Conservation (phyloP, 2,329 filamentous ascomycete species). For the Calonectria henricotiae region DNA sequence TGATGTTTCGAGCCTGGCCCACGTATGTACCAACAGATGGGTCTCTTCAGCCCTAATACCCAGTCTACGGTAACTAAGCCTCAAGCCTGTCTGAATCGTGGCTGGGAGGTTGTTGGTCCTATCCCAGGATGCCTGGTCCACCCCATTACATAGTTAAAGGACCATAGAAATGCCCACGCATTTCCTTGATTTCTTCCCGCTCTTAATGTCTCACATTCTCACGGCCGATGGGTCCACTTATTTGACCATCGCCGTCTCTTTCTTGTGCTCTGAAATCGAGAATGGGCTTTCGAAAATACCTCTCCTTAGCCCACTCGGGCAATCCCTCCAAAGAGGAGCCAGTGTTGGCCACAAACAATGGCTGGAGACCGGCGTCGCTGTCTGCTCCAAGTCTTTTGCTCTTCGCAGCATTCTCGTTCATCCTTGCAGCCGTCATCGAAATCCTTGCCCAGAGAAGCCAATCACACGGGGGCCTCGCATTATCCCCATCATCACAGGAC, state of each 20-base stretch:
- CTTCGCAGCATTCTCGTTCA: not conserved
- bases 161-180: not conserved
- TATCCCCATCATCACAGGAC: not conserved
- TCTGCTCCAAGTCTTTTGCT: not conserved
- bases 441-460: slow-evolving; percentile 1
- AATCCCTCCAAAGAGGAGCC: not conserved
- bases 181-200: not conserved
- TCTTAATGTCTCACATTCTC: not conserved
- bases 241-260: not conserved
- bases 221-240: not conserved
- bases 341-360: not conserved
- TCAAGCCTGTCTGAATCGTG: not conserved
- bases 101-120: not conserved
- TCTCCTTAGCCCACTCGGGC: not conserved
- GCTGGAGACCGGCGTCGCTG: not conserved
- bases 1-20: not conserved
- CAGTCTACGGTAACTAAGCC: not conserved
- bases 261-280: not conserved
- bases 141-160: not conserved
- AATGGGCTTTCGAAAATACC: not conserved
- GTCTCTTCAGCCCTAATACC: not conserved
- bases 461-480: not conserved
- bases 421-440: not conserved
- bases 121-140: not conserved
- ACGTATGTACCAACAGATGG: not conserved